Percentiles rank a stretch among this genome's conserved stretches.
phyloP scores from a whole-genome alignment of 305 asterid genomes.

The Fraxinus floribunda region DNA sequence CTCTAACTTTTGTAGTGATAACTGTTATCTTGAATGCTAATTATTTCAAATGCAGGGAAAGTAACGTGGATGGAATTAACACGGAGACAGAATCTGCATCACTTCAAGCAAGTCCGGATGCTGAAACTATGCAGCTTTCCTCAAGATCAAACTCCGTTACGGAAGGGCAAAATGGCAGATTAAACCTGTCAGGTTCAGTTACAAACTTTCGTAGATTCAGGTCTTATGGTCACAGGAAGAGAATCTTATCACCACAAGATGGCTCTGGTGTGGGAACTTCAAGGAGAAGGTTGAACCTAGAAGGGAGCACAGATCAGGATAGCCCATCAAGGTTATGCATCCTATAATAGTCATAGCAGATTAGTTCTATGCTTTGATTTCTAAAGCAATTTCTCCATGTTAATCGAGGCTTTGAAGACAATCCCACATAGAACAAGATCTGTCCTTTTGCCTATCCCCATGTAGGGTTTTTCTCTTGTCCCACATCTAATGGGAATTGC shows the following conservation, averaged over 20 bases:
- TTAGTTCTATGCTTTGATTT: neutral
- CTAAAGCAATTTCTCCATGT: neutral
- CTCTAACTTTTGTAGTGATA: neutral
- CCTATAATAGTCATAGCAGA: neutral
- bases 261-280: slow-evolving; percentile 31
- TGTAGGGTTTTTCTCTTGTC: neutral
- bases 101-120: slow-evolving; percentile 39
- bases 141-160: slow-evolving; percentile 45
- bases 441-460: neutral
- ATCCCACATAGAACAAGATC: neutral
- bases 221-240: slow-evolving; percentile 42
- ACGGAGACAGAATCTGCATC: slow-evolving; percentile 34
- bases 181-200: slow-evolving; percentile 20
- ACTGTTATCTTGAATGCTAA: slow-evolving; percentile 7
- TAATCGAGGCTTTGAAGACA: neutral
- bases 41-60: slow-evolving; percentile 46
- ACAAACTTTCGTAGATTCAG: slow-evolving; percentile 34
- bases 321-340: slow-evolving; percentile 23
- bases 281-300: slow-evolving; percentile 36
- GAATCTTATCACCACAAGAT: slow-evolving; percentile 23
- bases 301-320: slow-evolving; percentile 44
- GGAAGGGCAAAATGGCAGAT: slow-evolving; percentile 39
- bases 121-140: slow-evolving; percentile 34
- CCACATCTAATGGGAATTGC: neutral
- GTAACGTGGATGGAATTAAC: slow-evolving; percentile 33